Evolutionary conservation across 1,284 basidiomycete genomes (phyloP), one percentile per base, ranked within the genome.

Genomic region (Athelia psychrophila): DNA sequence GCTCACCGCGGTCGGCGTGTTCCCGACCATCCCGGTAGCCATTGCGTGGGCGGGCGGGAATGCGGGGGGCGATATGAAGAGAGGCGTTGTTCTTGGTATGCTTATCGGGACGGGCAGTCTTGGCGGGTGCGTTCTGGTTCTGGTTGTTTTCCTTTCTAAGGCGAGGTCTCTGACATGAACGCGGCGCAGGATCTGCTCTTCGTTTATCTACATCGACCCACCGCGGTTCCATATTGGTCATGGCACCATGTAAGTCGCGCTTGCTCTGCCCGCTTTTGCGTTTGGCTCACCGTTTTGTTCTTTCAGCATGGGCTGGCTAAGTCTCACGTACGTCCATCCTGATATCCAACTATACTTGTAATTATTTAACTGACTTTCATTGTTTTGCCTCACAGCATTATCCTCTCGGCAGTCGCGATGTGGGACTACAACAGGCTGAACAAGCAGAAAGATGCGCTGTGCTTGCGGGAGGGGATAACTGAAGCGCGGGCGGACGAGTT

Each of bases 11-110:
- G 66, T 71, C 18, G 83, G 83, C 38, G 74, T 79, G 20, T 84
- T 72, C 61, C 78, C 81, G 13, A 73, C 75, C 4, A 73, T 83
- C 52, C 75, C 82, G 22, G 68, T 83, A 44, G 62, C 67, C 48
- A 65, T 84, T n/a, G 78, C 80, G 16, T 84, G 82, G 83, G 75
- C 71, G 2, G 70, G 76, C 13, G 78, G 78, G 49, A 81, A 80
- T 56, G 73, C 74, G 2, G 81, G 81, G 50, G 84, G 83, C 13
- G 77, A 79, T 58, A 57, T 76, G 58, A 78, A 83, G 59, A 66
- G 73, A 52, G 77, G 75, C 46, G 76, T 84, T 38, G 75, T 70
- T 3, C 60, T 83, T 51, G 82, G 79, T 13, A 78, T 80, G 69
- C 73, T 81, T 20, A 77, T 77, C 57, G 79, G 78, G 3, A 51